phyloP scores from a whole-genome alignment of 805 yeast species.

The Cyberlindnera xylosilytica region DNA sequence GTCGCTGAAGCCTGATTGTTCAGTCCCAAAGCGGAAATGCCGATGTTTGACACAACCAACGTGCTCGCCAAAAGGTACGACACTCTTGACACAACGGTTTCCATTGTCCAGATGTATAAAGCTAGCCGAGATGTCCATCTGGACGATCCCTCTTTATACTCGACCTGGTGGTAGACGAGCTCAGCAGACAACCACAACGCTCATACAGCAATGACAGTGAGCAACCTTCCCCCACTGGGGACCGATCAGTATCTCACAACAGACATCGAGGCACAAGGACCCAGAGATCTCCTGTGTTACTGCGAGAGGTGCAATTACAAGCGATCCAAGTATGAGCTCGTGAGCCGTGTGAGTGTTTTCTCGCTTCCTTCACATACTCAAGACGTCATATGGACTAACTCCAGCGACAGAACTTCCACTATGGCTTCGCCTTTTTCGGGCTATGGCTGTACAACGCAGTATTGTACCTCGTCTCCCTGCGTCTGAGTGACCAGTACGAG shows the following conservation, averaged over 20 bases:
- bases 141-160: too few species aligned
- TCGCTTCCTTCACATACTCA: too few species aligned
- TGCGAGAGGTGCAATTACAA: slow-evolving; percentile 22
- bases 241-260: not conserved
- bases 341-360: slow-evolving; percentile 15
- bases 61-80: too few species aligned
- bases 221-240: not conserved
- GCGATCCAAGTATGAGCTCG: slow-evolving; percentile 8
- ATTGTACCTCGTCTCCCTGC: slow-evolving; percentile 7
- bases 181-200: too few species aligned
- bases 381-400: too few species aligned
- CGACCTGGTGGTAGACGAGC: too few species aligned
- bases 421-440: slow-evolving; percentile 20
- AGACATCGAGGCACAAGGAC: slow-evolving; percentile 4
- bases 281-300: slow-evolving; percentile 20
- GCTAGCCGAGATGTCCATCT: too few species aligned
- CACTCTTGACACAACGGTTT: too few species aligned
- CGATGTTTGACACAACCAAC: too few species aligned
- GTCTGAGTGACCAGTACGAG: slow-evolving; percentile 9
- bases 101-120: too few species aligned
- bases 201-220: not conserved
- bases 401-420: slow-evolving; percentile 25
- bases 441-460: slow-evolving; percentile 21
- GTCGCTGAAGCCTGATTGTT: too few species aligned
- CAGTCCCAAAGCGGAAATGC: too few species aligned